Conservation (phyloP, 495 filamentous ascomycete species). For the Rhypophila decipiens region DNA sequence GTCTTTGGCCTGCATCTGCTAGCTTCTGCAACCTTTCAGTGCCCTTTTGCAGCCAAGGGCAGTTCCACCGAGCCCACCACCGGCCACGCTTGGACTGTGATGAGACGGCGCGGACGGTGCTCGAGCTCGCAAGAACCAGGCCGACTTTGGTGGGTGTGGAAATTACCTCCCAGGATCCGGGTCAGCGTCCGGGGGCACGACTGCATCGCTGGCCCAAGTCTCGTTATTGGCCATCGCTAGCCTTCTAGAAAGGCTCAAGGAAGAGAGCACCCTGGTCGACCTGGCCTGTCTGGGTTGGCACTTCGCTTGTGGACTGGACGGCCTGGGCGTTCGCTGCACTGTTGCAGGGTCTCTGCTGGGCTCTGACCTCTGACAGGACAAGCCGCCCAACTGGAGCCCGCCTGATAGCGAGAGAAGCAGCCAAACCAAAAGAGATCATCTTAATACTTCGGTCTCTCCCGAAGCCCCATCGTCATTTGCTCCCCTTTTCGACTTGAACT, state of each 20-base stretch:
- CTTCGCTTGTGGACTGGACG: too few species aligned
- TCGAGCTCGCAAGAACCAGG: not conserved
- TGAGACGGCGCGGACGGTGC: not conserved
- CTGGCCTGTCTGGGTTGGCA: too few species aligned
- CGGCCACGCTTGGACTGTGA: not conserved
- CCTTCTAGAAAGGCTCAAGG: slow-evolving; percentile 2
- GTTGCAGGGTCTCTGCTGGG: not conserved
- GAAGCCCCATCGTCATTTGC: not conserved
- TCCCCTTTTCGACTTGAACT: not conserved
- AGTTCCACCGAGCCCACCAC: not conserved
- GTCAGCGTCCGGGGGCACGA: not conserved
- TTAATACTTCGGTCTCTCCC: not conserved
- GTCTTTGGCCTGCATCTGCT: too few species aligned
- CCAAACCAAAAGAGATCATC: not conserved
- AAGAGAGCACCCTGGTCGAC: not conserved
- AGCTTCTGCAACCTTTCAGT: too few species aligned
- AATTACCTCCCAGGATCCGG: slow-evolving; percentile 2
- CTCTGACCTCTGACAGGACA: too few species aligned
- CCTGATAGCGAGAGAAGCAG: not conserved
- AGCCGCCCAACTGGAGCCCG: not conserved
- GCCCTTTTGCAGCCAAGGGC: not conserved
- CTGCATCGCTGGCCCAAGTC: too few species aligned
- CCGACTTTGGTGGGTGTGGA: not conserved
- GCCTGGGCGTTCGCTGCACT: not conserved
- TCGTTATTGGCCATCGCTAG: not conserved